Base-by-base conservation (phyloP, 75 land plant genomes). In the Pinus taeda region DNA sequence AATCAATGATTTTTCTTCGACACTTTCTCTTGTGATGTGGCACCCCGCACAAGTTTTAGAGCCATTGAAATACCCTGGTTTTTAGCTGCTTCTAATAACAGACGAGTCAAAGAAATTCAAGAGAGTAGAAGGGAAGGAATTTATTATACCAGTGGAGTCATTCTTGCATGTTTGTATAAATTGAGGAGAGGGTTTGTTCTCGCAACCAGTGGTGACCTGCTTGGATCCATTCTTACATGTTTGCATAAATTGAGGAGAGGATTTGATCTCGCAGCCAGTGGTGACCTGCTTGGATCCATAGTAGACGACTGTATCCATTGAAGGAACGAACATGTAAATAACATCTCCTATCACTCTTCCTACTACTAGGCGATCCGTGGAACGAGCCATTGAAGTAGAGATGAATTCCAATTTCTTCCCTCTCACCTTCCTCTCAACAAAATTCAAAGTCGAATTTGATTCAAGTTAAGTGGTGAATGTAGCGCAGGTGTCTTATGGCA, bases 341-440 rank as follows among this genome's bases (percentile, higher is more conserved):
- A 93, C 95, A 13, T 93, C 95, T 0, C 93, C 95, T 4, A 93
- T 86, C 57, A 93, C 95, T 24, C 91, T 76, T 2, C 91, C 93
- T 15, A 93, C 86, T 39, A 90, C 93, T 33, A 90, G 69, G 9
- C 92, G 94, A 82, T 92, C 88, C 12, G 86, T 78, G 1, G 83
- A 84, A 33, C 62, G 59, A 15, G 81, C 88, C 88, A 86, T 86
- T 60, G 75, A 4, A 15, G 0, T 18, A 13, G 17, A 65, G 17
- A 63, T 30, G 33, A 30, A 30, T 30, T 1, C 33, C 33, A 30
- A 0, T 7, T 7, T 4, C 4, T 45, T 45, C 49, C 6, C 5
- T 45, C 29, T 65, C 30, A 17, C 37, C 12, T 30, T 17, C 64
- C 64, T 61, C 26, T 2, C 22, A 61, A 61, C 4, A 61, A 61